Percentiles rank a stretch among this genome's conserved stretches.
Conservation (phyloP, 106 monocot species). For the Dioscorea alata region DNA sequence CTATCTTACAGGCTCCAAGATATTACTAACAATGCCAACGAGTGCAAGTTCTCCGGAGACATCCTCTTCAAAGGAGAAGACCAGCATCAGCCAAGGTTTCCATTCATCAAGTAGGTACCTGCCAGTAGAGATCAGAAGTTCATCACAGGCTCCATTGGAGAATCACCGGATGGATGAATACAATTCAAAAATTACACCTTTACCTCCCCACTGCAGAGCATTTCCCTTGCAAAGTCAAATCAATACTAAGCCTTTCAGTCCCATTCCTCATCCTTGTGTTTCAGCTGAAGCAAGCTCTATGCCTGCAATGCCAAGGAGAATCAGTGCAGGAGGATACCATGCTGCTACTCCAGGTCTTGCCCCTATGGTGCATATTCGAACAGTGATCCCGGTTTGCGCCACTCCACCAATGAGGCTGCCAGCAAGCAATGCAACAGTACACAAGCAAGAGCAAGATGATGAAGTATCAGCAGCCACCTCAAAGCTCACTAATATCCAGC, state of each 20-base stretch:
- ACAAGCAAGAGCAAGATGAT: constrained; percentile 10
- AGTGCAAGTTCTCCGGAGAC: neutral
- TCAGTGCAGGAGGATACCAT: constrained; percentile 12
- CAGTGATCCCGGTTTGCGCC: constrained; percentile 33
- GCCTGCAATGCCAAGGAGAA: constrained; percentile 7
- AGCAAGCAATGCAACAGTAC: neutral
- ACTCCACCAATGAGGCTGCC: constrained; percentile 16
- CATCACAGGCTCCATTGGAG: constrained; percentile 2
- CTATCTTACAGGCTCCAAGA: neutral
- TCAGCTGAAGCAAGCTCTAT: neutral
- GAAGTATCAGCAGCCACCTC: constrained; percentile 3
- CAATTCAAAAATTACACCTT: neutral
- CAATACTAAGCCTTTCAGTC: neutral
- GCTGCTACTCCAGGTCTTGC: neutral
- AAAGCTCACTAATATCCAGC: constrained; percentile 17
- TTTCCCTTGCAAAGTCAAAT: constrained; percentile 2
- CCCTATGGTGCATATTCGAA: constrained; percentile 24
- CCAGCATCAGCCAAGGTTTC: neutral
- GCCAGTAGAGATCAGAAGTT: neutral
- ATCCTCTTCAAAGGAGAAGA: constrained; percentile 6
- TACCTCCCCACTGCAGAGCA: neutral
- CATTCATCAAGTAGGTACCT: neutral
- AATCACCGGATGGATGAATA: neutral
- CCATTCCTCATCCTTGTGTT: neutral
- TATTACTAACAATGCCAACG: neutral